These are phyloP conservation scores for Pugionium dolabratum DNA, from an alignment of 345 rosid species.

Conservation along the genomic window DNA sequence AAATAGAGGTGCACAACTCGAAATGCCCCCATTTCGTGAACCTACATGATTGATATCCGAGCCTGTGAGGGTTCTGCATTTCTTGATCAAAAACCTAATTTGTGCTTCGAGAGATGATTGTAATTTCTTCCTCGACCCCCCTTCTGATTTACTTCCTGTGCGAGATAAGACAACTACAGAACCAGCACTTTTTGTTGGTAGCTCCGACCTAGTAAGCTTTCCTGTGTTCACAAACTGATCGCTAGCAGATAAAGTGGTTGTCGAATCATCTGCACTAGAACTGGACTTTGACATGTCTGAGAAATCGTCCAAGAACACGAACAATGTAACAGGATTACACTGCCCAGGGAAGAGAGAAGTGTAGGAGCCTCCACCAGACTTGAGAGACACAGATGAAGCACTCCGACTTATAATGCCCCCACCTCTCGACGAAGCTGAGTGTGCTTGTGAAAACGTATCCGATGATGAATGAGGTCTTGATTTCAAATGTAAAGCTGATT, in stretches of 20 bases:
- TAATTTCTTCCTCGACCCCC: slow-evolving; percentile 66
- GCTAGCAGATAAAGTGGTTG: slow-evolving; percentile 45
- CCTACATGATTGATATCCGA: slow-evolving; percentile 58
- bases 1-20: slow-evolving; percentile 68
- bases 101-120: slow-evolving; percentile 84
- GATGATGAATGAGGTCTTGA: slow-evolving; percentile 54
- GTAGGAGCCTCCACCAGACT: slow-evolving; percentile 77
- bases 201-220: slow-evolving; percentile 51
- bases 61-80: slow-evolving; percentile 65
- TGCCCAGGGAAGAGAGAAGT: slow-evolving; percentile 70
- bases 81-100: slow-evolving; percentile 73
- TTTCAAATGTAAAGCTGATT: slow-evolving; percentile 47
- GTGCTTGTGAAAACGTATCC: slow-evolving; percentile 31
- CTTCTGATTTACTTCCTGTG: slow-evolving; percentile 70
- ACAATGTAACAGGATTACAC: slow-evolving; percentile 75
- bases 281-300: slow-evolving; percentile 45
- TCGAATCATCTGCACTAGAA: slow-evolving; percentile 52
- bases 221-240: slow-evolving; percentile 49
- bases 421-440: slow-evolving; percentile 55
- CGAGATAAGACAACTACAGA: slow-evolving; percentile 82
- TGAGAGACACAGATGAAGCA: slow-evolving; percentile 60
- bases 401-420: slow-evolving; percentile 50
- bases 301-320: slow-evolving; percentile 72
- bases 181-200: slow-evolving; percentile 62
- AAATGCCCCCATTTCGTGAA: slow-evolving; percentile 59